Percentiles rank a stretch among this genome's conserved stretches.
Evolutionary conservation across 1,284 basidiomycete genomes (phyloP).

Genomic region (Amylostereum areolatum): DNA sequence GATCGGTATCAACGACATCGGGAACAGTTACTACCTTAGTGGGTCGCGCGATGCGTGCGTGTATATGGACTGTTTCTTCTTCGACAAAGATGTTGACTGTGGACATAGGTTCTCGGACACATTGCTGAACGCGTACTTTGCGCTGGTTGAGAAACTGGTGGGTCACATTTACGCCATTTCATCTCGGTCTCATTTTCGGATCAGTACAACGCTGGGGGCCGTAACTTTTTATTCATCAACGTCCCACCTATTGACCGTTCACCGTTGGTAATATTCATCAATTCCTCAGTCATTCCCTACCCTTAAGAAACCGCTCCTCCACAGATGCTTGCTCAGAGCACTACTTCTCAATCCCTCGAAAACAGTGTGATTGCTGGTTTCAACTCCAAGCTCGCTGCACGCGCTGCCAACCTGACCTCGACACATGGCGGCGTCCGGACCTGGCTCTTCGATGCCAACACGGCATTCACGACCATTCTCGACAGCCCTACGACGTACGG

Average conservation of each 20-base stretch:
- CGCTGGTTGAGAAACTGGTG: constrained; percentile 47
- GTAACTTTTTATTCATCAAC: constrained; percentile 37
- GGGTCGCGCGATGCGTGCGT: constrained; percentile 31
- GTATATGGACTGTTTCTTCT: neutral
- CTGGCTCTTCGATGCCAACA: constrained; percentile 46
- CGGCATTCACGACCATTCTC: constrained; percentile 46
- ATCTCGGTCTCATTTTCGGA: neutral
- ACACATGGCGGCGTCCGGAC: constrained; percentile 42
- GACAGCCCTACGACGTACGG: constrained; percentile 43
- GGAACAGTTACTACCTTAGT: constrained; percentile 40
- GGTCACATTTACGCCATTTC: constrained; percentile 15
- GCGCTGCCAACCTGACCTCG: constrained; percentile 33
- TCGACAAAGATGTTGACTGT: neutral
- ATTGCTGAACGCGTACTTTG: constrained; percentile 47
- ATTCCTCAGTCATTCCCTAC: too few species aligned
- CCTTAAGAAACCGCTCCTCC: too few species aligned
- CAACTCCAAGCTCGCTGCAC: constrained; percentile 41
- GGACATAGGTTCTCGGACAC: constrained; percentile 38
- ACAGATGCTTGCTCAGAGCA: constrained; percentile 43
- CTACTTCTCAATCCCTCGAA: constrained; percentile 34
- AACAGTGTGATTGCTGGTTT: constrained; percentile 44
- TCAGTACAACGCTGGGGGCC: constrained; percentile 38
- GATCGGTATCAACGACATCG: constrained; percentile 61
- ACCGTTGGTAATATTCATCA: constrained; percentile 4
- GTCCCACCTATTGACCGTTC: constrained; percentile 20